These are phyloP conservation scores for Rhynchospora tenuis DNA, from an alignment of 176 grass and related monocot genomes.

Conservation along the genomic window DNA sequence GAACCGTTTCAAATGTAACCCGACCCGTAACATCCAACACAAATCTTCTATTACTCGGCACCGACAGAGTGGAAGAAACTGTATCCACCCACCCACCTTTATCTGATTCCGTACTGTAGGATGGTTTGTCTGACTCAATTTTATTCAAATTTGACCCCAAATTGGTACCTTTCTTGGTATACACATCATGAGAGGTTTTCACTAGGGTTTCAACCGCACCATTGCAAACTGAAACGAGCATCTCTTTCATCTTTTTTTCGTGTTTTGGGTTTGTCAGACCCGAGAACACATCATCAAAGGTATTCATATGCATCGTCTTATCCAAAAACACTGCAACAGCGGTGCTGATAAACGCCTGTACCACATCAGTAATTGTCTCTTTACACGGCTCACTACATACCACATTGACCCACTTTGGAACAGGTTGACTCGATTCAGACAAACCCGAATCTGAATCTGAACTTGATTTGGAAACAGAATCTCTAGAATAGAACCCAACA, in stretches of 20 bases:
- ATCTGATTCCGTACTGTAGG: conserved; percentile 9
- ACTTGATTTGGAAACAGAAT: background rate
- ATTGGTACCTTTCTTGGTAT: conserved; percentile 22
- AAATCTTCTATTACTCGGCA: conserved; percentile 73
- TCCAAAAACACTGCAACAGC: conserved; percentile 83
- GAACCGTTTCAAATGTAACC: conserved; percentile 86
- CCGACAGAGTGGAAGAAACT: conserved; percentile 55
- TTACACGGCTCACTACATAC: conserved; percentile 40
- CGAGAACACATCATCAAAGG: conserved; percentile 78
- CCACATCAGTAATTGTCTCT: conserved; percentile 42
- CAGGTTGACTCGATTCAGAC: conserved; percentile 24
- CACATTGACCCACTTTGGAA: conserved; percentile 51
- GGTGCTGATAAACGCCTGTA: conserved; percentile 54
- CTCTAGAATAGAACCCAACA: conserved; percentile 36
- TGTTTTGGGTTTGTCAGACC: conserved; percentile 80
- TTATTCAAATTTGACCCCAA: background rate
- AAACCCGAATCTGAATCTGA: conserved; percentile 13
- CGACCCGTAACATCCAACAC: conserved; percentile 88
- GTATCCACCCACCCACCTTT: conserved; percentile 54
- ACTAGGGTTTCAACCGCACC: conserved; percentile 77
- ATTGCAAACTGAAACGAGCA: conserved; percentile 75
- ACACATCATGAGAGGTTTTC: conserved; percentile 69
- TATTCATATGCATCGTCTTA: conserved; percentile 93
- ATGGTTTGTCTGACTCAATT: background rate
- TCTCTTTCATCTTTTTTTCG: conserved; percentile 59